Base-by-base conservation (phyloP, 768 basidiomycete genomes). In the Wakefieldia striispora region DNA sequence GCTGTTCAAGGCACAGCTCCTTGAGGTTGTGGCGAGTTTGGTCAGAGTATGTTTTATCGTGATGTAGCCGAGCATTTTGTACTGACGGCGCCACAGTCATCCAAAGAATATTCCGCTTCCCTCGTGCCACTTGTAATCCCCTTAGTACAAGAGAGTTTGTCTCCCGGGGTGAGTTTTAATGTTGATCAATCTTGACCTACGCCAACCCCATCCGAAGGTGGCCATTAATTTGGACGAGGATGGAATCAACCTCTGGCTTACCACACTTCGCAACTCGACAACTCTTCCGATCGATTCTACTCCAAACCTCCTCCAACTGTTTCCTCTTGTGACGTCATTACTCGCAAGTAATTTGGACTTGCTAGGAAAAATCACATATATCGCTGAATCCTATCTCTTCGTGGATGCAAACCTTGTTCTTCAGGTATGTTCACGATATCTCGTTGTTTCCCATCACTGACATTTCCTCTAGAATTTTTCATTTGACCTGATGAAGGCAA, bases 311-410 rank as follows among this genome's bases (percentile, higher is more conserved):
- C 67, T 82, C 27, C 79, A 82, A 21, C 71, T 95, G 24, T 80
- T 90, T 47, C 88, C 88, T 16, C 61, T 77, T 29, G 79, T 80
- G 3, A 63, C 90, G 11, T 47, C 70, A n/a, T 66, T 91, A 4
- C 70, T 95, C 16, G 74, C 77, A 1, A 72, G 70, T 24, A 91
- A 93, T 54, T 69, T 91, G 38, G 91, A 94, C 56, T 66, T 91
- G 19, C 70, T 93, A 17, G 88, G 87, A 13, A 83, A 75, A 45
- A 76, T 84, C 23, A 80, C 80, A 16, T 71, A 70, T 49, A 80
- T 94, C 47, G 57, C 91, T 20, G 88, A 91, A 62, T 84, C 86
- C 6, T 95, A 93, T 63, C 71, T 90, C 50, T 65, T 95, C n/a
- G 73, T 90, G 16, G 86, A 90, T 65, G 80, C 81, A 0, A 51